phyloP scores from a whole-genome alignment of 305 asterid species.

The Solanum hybrid region DNA sequence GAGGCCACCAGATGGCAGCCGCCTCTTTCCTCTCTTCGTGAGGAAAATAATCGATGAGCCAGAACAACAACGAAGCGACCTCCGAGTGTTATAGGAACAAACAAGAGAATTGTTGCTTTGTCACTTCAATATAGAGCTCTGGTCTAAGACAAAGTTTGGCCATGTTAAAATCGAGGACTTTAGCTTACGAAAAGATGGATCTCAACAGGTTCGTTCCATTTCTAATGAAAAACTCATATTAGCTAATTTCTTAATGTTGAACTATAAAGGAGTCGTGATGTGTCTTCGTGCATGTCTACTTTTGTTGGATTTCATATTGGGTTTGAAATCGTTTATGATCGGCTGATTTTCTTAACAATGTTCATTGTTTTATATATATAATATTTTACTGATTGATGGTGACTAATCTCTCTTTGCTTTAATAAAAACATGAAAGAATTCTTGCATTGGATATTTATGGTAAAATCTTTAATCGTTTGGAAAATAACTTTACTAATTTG shows the following conservation, averaged over 20 bases:
- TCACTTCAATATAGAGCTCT: neutral
- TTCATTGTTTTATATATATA: neutral
- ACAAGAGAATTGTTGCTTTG: neutral
- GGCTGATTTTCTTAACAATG: neutral
- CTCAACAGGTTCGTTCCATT: neutral
- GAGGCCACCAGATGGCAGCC: neutral
- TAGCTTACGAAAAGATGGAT: neutral
- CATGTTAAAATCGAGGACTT: neutral
- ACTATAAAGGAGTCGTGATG: neutral
- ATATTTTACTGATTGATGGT: too few relatives aligned
- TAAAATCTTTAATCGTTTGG: neutral
- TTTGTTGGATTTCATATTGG: neutral
- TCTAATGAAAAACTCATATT: too few relatives aligned
- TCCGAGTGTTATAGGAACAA: neutral
- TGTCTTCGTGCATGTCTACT: neutral
- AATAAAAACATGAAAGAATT: neutral
- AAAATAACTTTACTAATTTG: neutral
- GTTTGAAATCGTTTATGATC: neutral
- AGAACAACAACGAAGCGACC: neutral
- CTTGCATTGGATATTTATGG: neutral
- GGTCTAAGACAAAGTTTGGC: neutral
- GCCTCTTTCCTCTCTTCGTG: neutral
- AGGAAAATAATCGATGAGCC: neutral
- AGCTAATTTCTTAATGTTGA: neutral
- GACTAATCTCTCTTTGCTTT: too few relatives aligned